phyloP scores from a whole-genome alignment of 805 yeast species.

The Ogataea sp. region DNA sequence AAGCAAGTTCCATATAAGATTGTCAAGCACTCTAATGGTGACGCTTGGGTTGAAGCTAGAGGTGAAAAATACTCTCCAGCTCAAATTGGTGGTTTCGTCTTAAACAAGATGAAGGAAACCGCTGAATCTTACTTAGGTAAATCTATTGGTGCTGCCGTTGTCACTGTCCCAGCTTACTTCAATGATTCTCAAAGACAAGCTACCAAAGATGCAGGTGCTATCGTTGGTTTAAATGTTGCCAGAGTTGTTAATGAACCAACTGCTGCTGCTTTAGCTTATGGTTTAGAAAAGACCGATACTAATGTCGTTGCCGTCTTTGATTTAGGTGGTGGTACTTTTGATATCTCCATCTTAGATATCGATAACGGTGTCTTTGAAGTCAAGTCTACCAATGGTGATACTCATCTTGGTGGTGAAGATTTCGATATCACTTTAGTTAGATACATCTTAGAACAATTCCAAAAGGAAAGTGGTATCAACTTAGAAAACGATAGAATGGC shows the following conservation, averaged over 20 bases:
- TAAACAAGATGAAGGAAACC: slow-evolving; percentile 97
- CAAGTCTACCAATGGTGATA: slow-evolving; percentile 95
- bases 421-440: slow-evolving; percentile 83
- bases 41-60: slow-evolving; percentile 55
- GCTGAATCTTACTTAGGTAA: slow-evolving; percentile 90
- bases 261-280: slow-evolving; percentile 92
- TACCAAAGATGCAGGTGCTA: slow-evolving; percentile 95
- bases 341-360: slow-evolving; percentile 91
- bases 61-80: slow-evolving; percentile 52
- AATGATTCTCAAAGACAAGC: slow-evolving; percentile 92
- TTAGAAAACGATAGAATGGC: slow-evolving; percentile 44
- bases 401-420: slow-evolving; percentile 91
- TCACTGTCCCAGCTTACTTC: slow-evolving; percentile 85
- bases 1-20: slow-evolving; percentile 56
- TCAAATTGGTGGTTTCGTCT: slow-evolving; percentile 63
- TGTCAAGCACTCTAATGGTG: slow-evolving; percentile 51
- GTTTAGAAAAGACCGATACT: slow-evolving; percentile 67
- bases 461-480: slow-evolving; percentile 47
- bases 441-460: slow-evolving; percentile 52
- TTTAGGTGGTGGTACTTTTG: slow-evolving; percentile 98
- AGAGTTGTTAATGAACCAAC: slow-evolving; percentile 90
- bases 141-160: slow-evolving; percentile 81
- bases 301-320: slow-evolving; percentile 84
- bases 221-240: slow-evolving; percentile 86
- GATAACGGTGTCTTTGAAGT: slow-evolving; percentile 98